phyloP scores from a whole-genome alignment of 768 basidiomycete genomes.

The Lentinula detonsa region DNA sequence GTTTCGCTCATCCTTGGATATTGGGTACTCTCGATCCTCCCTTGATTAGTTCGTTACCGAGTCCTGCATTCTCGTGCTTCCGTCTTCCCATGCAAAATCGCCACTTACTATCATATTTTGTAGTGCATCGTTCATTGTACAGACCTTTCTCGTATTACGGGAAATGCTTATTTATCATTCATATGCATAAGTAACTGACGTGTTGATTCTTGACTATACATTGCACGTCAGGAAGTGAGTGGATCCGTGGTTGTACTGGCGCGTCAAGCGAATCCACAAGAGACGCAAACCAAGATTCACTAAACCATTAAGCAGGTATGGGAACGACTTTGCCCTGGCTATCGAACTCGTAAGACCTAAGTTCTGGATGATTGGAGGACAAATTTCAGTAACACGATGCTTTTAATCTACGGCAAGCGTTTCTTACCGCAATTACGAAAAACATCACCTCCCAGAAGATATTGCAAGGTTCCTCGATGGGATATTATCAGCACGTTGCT shows the following conservation, averaged over 20 bases:
- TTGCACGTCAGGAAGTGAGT: too few species aligned
- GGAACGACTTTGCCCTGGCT: not conserved
- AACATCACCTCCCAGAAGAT: slow-evolving; percentile 6
- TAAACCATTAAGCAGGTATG: not conserved
- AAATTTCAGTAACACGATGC: not conserved
- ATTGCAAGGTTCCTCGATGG: slow-evolving; percentile 13
- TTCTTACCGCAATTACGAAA: slow-evolving; percentile 12
- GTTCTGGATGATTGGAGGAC: not conserved
- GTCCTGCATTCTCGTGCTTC: not conserved
- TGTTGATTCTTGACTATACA: too few species aligned
- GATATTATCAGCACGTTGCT: slow-evolving; percentile 10
- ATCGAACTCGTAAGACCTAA: not conserved
- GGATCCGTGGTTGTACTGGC: too few species aligned
- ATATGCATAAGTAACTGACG: too few species aligned
- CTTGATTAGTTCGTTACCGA: not conserved
- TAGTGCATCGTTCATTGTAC: not conserved
- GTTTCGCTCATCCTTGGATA: not conserved
- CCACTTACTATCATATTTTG: not conserved
- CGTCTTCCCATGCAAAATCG: not conserved
- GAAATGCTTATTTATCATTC: too few species aligned
- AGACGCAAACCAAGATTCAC: not conserved
- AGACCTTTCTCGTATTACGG: too few species aligned
- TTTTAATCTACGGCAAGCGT: not conserved
- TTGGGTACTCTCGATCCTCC: not conserved
- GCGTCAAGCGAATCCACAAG: too few species aligned